Base-by-base conservation (phyloP, 1,284 basidiomycete species). In the Leccinum solheimii region DNA sequence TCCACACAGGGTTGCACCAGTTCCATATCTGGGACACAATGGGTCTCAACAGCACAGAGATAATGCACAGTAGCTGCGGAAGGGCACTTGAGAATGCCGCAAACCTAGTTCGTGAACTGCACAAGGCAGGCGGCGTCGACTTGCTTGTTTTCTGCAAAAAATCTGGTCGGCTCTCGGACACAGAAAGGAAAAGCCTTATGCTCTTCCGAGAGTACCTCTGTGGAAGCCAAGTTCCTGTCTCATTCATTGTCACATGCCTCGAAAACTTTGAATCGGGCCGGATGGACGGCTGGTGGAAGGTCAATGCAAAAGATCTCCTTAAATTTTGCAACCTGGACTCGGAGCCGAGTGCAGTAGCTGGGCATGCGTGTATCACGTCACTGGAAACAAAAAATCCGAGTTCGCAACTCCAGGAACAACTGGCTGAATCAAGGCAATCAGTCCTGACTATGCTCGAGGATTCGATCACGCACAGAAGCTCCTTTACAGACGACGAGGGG, bases 61-160 rank as follows among this genome's bases (percentile, higher is more conserved):
- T 61, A 11, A 58, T 54, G 4, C 16, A 10, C 4, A n/a, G n/a
- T n/a, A 10, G 9, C n/a, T 40, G 16, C 16, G 19, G 62, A 62
- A 40, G 68, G 6, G 76, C 76, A 5, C 68, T 80, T 38, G 62
- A 68, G 13, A 67, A 75, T 16, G 73, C 79, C 10, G 75, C 70
- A 50, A 57, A 58, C 1, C 66, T 81, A 13, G 62, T 81, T 48
- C 65, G 61, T 6, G 67, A 65, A 10, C 64, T 81, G 23, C 61
- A 69, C 3, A 9, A 9, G 4, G 58, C 53, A 27, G 75, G 68
- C 5, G 78, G 78, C 0, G 62, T 80, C 34, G 73, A 71, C 62
- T 68, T 80, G 50, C 73, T 81, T 23, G 63, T 81, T 13, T 78
- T 76, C 53, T 77, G 75, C 69, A 76, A 75, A 26, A 66, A 67